These are phyloP conservation scores for Misopates orontium DNA, from an alignment of 257 asterid species.

Conservation along the genomic window DNA sequence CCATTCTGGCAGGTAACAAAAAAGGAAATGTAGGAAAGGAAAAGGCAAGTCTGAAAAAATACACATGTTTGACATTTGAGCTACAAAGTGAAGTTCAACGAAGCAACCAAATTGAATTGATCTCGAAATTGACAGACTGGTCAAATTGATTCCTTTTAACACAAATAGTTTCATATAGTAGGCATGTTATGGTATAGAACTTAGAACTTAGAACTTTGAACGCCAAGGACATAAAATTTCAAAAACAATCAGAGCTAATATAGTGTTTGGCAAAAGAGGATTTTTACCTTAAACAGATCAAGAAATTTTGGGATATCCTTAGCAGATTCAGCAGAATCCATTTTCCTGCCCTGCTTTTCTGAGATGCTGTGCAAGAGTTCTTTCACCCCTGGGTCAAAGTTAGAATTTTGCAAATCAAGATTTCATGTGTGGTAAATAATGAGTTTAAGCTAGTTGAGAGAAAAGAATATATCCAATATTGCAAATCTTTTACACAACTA, in stretches of 20 bases:
- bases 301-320: conserved; percentile 77
- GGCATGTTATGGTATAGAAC: conserved; percentile 5
- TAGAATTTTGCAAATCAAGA: conserved; percentile 25
- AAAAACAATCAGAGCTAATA: conserved; percentile 12
- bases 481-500: background rate
- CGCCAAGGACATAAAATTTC: background rate
- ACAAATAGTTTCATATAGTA: background rate
- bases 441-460: conserved; percentile 18
- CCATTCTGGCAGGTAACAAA: background rate
- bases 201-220: conserved; percentile 9
- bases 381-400: conserved; percentile 77
- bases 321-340: conserved; percentile 82
- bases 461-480: background rate
- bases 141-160: background rate
- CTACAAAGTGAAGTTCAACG: background rate
- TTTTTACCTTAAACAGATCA: conserved; percentile 56
- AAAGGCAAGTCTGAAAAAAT: background rate
- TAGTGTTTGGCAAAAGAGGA: conserved; percentile 29
- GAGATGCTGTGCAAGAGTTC: conserved; percentile 89
- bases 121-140: background rate
- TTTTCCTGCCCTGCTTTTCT: conserved; percentile 94
- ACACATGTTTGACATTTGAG: background rate
- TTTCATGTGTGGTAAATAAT: conserved; percentile 1
- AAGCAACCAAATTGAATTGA: conserved; percentile 9
- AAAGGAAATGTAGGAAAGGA: background rate